These are phyloP conservation scores for Gaeumannomyces tritici DNA, from an alignment of 2,329 filamentous ascomycete species.

Conservation along the genomic window DNA sequence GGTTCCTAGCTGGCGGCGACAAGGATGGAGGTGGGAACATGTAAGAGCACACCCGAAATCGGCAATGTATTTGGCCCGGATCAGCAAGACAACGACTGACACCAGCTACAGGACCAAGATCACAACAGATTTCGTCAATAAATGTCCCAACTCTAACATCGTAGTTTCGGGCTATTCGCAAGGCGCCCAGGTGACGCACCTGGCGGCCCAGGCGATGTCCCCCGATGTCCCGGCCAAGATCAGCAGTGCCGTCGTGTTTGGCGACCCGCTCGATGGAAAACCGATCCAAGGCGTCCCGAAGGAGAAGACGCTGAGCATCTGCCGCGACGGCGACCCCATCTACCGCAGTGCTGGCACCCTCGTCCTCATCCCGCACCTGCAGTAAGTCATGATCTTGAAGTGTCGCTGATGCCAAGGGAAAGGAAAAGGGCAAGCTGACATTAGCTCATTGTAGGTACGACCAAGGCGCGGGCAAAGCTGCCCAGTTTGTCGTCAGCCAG, in stretches of 20 bases:
- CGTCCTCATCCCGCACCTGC: constrained; percentile 16
- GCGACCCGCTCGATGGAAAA: constrained; percentile 15
- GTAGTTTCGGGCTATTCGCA: constrained; percentile 29
- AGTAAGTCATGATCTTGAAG: too few relatives aligned
- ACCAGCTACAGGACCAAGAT: constrained; percentile 19
- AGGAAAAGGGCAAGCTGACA: too few relatives aligned
- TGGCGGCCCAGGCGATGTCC: constrained; percentile 13
- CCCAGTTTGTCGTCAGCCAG: too few relatives aligned
- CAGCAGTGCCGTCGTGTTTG: constrained; percentile 17
- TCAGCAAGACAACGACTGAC: too few relatives aligned
- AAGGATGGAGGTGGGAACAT: constrained; percentile 9
- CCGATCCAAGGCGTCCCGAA: constrained; percentile 9
- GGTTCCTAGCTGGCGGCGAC: constrained; percentile 15
- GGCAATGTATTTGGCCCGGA: background rate
- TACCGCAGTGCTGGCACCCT: constrained; percentile 15
- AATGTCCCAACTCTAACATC: constrained; percentile 28
- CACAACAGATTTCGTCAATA: constrained; percentile 15
- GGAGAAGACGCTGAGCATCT: constrained; percentile 11
- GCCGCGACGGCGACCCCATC: constrained; percentile 15
- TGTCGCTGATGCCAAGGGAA: too few relatives aligned
- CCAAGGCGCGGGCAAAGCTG: too few relatives aligned
- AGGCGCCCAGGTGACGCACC: constrained; percentile 19
- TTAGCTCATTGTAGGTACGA: too few relatives aligned
- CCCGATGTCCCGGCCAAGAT: constrained; percentile 10
- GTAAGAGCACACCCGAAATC: background rate